Base-by-base conservation (phyloP, 257 asterid species). In the Solanum microdontum region DNA sequence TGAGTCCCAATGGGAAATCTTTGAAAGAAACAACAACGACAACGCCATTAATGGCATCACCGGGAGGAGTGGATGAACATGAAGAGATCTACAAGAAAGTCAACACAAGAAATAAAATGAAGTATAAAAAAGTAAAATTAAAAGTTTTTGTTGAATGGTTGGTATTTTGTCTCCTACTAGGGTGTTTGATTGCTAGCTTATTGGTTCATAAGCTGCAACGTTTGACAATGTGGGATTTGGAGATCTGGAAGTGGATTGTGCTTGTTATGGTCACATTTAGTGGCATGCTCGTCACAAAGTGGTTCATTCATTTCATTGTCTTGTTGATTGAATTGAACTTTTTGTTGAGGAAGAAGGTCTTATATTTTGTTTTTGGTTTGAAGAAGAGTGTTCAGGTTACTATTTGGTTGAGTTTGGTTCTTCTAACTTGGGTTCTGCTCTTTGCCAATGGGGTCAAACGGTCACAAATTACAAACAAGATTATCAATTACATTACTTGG, bases 1-100 rank as follows among this genome's bases (percentile, higher is more conserved):
- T 64, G 70, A 93, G 87, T 45, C 72, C 48, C n/a, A 87, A 74
- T 82, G 87, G 70, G 70, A 62, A 88, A 87, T 80, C 89, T n/a
- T 87, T 55, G 5, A 90, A 36, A 45, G 89, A 94, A 74, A 48
- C 87, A 1, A 32, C 87, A 1, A 32, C 8, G 23, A 48, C 60
- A 90, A 92, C 92, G 15, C 96, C 98, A 1, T 82, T 94, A 75
- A 90, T 90, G 88, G 91, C 94, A 24, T 91, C 98, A 1, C 94
- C 95, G 0, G 92, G 92, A 83, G 90, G 93, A 77, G 89, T 86
- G 39, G 99, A 96, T 39, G 93, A 92, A 90, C 93, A 92, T 84
- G 97, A 94, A 91, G 98, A 92, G 86, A 94, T 96, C 84, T 96
- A 94, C 82, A 94, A 93, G 92, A 96, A 88, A 91, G 99, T 96